Evolutionary conservation across 148 eudicot genomes (phyloP), one percentile per base, ranked within the genome.

Genomic region (Heliamphora exappendiculata): DNA sequence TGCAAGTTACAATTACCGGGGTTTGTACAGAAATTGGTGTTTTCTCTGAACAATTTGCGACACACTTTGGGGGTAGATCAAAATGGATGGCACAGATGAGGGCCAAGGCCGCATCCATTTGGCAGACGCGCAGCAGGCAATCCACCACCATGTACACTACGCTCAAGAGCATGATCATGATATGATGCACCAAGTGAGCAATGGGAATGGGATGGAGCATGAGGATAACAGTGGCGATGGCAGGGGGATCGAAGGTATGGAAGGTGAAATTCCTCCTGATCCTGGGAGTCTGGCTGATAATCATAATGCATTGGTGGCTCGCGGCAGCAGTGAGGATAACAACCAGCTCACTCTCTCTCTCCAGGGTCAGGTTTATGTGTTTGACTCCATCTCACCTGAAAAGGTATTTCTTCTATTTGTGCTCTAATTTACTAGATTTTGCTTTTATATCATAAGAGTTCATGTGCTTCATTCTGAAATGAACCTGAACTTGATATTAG

Each of bases 301-400:
- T 55, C 88, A 79, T 50, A 89, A 83, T 26, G 79, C 77, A 29
- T 51, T 87, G 79, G 76, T 83, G 51, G 82, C 76, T 53, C 75
- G 82, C 72, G 85, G 62, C 28, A 64, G 69, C 76, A 57, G 65
- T 57, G 81, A 79, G 59, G 85, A 84, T 70, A 85, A 75, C 64
- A 85, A 89, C 79, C 96, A 91, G 90, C 87, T 91, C 39, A 91
- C 93, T 41, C 93, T 91, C 58, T 89, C 96, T 57, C 89, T 89
- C 81, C 93, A 89, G 86, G 93, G 91, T 59, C 93, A 89, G 82
- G 93, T 89, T 75, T 91, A 86, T 57, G 93, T 91, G 65, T 91
- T 91, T 70, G 93, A 89, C 79, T 89, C 90, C 0, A 93, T 91
- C 71, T 88, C 90, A 31, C 90, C 96, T 2, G 96, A 91, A 75